phyloP scores from a whole-genome alignment of 2,329 filamentous ascomycete genomes.

The Volutella citrinella region DNA sequence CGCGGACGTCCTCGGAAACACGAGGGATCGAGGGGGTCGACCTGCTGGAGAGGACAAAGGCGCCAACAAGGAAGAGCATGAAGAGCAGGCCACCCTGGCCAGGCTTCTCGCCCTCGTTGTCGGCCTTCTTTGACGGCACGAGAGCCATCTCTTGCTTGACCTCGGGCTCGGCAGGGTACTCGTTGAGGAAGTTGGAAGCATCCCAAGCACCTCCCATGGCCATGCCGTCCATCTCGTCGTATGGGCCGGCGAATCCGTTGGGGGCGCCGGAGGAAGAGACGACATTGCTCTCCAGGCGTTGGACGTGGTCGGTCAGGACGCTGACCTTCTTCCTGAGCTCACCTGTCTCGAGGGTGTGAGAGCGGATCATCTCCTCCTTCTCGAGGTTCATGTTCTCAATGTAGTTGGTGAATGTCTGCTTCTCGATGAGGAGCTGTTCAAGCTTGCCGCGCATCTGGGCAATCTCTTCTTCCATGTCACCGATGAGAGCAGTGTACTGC shows the following conservation, averaged over 20 bases:
- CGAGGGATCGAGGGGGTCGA: slow-evolving; percentile 69
- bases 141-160: slow-evolving; percentile 59
- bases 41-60: slow-evolving; percentile 88
- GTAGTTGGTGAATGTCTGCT: slow-evolving; percentile 71
- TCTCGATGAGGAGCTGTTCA: slow-evolving; percentile 69
- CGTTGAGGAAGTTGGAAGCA: slow-evolving; percentile 67
- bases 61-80: slow-evolving; percentile 95
- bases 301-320: slow-evolving; percentile 71
- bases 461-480: slow-evolving; percentile 75
- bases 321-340: slow-evolving; percentile 91
- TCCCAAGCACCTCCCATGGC: slow-evolving; percentile 82
- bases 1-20: slow-evolving; percentile 77
- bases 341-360: slow-evolving; percentile 84
- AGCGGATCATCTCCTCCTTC: slow-evolving; percentile 87
- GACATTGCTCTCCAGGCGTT: slow-evolving; percentile 63
- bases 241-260: slow-evolving; percentile 66
- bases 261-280: slow-evolving; percentile 38
- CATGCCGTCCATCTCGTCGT: slow-evolving; percentile 79
- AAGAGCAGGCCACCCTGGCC: slow-evolving; percentile 79
- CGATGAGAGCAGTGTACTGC: slow-evolving; percentile 74
- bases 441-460: slow-evolving; percentile 64
- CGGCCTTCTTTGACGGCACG: slow-evolving; percentile 51
- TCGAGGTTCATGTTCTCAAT: slow-evolving; percentile 76
- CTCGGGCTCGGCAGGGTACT: slow-evolving; percentile 62
- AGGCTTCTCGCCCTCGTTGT: slow-evolving; percentile 55